Conservation (phyloP, 345 rosid species). For the Hypericum perforatum region DNA sequence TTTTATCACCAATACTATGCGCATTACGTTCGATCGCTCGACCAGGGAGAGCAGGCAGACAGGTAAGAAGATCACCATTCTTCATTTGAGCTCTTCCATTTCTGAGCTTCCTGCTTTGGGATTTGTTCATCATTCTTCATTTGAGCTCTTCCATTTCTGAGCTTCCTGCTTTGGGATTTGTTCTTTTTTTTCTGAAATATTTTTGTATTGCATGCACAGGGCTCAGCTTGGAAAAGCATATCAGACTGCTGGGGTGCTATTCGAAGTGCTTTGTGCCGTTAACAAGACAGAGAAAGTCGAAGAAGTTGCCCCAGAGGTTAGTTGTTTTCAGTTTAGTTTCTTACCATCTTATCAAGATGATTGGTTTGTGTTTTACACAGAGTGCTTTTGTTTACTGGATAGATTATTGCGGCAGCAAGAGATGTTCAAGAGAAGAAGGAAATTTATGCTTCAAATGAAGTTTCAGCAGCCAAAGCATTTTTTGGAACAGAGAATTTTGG, state of each 20-base stretch:
- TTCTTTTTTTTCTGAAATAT: neutral
- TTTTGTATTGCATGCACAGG: constrained; percentile 24
- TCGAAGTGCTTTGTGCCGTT: constrained; percentile 94
- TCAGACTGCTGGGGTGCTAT: constrained; percentile 96
- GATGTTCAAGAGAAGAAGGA: constrained; percentile 92
- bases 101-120: neutral
- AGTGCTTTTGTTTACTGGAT: constrained; percentile 17
- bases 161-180: neutral
- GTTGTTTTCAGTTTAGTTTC: constrained; percentile 11
- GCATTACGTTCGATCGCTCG: constrained; percentile 81
- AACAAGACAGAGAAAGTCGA: constrained; percentile 96
- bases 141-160: neutral
- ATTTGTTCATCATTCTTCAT: constrained; percentile 3
- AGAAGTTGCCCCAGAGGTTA: constrained; percentile 99
- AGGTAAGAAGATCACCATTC: constrained; percentile 35
- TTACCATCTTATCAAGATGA: neutral
- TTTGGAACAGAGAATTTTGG: constrained; percentile 38
- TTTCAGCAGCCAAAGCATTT: constrained; percentile 24
- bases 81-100: neutral
- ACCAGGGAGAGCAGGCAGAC: constrained; percentile 94
- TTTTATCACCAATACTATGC: constrained; percentile 89
- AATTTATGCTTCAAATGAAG: constrained; percentile 1
- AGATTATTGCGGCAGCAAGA: constrained; percentile 97
- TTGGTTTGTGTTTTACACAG: neutral
- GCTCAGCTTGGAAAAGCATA: constrained; percentile 99